These are phyloP conservation scores for Pestalotiopsis fici DNA, from an alignment of 2,329 filamentous ascomycete genomes.

Conservation along the genomic window DNA sequence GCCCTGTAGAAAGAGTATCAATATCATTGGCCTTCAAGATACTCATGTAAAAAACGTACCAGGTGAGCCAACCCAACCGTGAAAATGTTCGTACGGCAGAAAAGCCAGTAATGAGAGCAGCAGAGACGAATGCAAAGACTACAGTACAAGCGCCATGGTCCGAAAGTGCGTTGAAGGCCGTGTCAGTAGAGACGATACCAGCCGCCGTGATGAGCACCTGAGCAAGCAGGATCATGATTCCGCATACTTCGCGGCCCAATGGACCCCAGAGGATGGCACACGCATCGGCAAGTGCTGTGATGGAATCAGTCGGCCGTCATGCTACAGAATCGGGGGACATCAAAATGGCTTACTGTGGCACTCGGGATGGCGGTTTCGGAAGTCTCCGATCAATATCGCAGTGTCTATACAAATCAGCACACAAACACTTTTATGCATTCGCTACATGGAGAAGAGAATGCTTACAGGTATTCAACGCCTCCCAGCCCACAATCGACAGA, in stretches of 20 bases:
- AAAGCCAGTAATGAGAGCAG: slow-evolving; percentile 22
- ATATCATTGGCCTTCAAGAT: not conserved
- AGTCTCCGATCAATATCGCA: slow-evolving; percentile 22
- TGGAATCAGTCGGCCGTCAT: slow-evolving; percentile 2
- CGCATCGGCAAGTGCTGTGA: slow-evolving; percentile 22
- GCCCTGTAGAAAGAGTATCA: slow-evolving; percentile 12
- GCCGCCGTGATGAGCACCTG: slow-evolving; percentile 24
- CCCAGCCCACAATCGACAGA: slow-evolving; percentile 22
- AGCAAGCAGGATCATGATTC: slow-evolving; percentile 23
- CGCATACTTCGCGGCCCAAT: slow-evolving; percentile 23
- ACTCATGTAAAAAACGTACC: slow-evolving; percentile 22
- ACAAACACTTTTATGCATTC: not conserved
- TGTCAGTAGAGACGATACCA: slow-evolving; percentile 20
- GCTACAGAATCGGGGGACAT: too few relatives aligned
- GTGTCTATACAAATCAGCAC: slow-evolving; percentile 17
- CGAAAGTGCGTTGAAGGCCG: slow-evolving; percentile 25
- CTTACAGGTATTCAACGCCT: slow-evolving; percentile 29
- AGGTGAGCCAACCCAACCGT: slow-evolving; percentile 30
- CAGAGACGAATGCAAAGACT: slow-evolving; percentile 24
- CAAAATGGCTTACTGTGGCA: slow-evolving; percentile 18
- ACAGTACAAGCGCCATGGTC: slow-evolving; percentile 24
- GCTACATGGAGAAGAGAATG: not conserved
- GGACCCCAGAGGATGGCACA: slow-evolving; percentile 22
- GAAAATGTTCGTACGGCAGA: slow-evolving; percentile 20
- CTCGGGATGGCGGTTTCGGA: slow-evolving; percentile 24